These are phyloP conservation scores for Astraeus odoratus DNA, from an alignment of 768 basidiomycete genomes.

Conservation along the genomic window DNA sequence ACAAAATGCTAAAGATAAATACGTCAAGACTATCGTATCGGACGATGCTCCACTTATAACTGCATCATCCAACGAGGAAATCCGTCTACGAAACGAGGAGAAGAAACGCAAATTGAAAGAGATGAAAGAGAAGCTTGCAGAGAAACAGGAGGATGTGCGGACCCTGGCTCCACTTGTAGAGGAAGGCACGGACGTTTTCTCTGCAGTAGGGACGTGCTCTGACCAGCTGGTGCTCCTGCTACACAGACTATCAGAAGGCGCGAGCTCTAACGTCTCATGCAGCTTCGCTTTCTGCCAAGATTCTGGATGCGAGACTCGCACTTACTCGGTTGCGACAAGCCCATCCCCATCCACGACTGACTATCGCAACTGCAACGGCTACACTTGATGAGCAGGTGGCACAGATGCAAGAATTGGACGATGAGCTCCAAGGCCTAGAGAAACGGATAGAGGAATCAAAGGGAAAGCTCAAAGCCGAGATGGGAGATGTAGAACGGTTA, in stretches of 20 bases:
- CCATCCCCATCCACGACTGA: constrained; percentile 75
- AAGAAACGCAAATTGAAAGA: constrained; percentile 66
- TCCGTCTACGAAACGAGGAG: constrained; percentile 51
- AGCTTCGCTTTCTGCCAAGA: constrained; percentile 59
- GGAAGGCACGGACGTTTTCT: too few species aligned
- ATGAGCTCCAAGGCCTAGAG: constrained; percentile 51
- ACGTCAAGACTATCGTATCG: constrained; percentile 79
- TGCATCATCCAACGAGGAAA: constrained; percentile 69
- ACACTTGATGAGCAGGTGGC: constrained; percentile 70
- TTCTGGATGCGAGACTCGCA: constrained; percentile 75
- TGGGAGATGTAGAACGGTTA: constrained; percentile 49
- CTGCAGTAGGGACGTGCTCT: too few species aligned
- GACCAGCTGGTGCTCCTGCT: neutral
- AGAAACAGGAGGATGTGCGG: constrained; percentile 56
- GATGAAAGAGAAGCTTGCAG: constrained; percentile 55
- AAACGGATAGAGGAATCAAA: constrained; percentile 47
- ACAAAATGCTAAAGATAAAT: constrained; percentile 86
- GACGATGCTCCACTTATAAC: constrained; percentile 80
- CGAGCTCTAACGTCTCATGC: constrained; percentile 48
- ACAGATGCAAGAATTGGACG: constrained; percentile 72
- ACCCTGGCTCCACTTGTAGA: constrained; percentile 63
- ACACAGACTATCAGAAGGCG: constrained; percentile 53
- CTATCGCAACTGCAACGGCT: constrained; percentile 65
- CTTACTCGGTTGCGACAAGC: constrained; percentile 76
- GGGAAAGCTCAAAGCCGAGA: constrained; percentile 51